Conservation (phyloP, 116 monocot genomes). For the Zostera marina region DNA sequence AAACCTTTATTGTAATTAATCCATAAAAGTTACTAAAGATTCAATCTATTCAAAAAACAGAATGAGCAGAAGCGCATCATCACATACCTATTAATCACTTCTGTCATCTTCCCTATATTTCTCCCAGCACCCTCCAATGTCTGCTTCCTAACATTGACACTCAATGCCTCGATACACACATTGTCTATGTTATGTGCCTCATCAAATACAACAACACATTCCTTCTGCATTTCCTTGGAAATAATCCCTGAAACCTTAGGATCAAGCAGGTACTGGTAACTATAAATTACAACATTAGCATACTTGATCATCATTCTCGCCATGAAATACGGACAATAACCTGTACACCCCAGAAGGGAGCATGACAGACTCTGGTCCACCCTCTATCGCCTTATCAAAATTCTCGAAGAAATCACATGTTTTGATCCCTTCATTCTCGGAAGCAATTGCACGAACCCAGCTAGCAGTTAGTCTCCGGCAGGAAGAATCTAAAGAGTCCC, state of each 20-base stretch:
- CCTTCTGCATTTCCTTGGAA: conserved; percentile 90
- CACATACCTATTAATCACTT: conserved; percentile 84
- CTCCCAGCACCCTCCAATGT: conserved; percentile 90
- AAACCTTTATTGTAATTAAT: conserved; percentile 75
- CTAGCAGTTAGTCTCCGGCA: conserved; percentile 81
- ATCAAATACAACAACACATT: conserved; percentile 90
- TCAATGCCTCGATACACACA: conserved; percentile 94
- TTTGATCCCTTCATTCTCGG: conserved; percentile 26
- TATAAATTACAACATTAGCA: conserved; percentile 88
- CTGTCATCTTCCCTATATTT: conserved; percentile 52
- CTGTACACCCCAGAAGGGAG: conserved; percentile 85
- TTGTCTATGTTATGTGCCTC: conserved; percentile 99
- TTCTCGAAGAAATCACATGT: conserved; percentile 65
- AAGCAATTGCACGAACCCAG: conserved; percentile 72
- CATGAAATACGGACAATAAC: conserved; percentile 84
- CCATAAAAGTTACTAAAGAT: background rate
- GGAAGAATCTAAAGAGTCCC: conserved; percentile 77
- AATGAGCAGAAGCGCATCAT: background rate
- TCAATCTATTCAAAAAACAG: background rate
- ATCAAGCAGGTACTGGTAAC: conserved; percentile 88
- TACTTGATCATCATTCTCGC: conserved; percentile 65
- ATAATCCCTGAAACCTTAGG: conserved; percentile 94
- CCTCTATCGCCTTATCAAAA: conserved; percentile 29
- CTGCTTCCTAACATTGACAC: conserved; percentile 71
- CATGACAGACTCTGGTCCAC: conserved; percentile 36